Base-by-base conservation (phyloP, 768 basidiomycete species). In the Pholiota microspora region DNA sequence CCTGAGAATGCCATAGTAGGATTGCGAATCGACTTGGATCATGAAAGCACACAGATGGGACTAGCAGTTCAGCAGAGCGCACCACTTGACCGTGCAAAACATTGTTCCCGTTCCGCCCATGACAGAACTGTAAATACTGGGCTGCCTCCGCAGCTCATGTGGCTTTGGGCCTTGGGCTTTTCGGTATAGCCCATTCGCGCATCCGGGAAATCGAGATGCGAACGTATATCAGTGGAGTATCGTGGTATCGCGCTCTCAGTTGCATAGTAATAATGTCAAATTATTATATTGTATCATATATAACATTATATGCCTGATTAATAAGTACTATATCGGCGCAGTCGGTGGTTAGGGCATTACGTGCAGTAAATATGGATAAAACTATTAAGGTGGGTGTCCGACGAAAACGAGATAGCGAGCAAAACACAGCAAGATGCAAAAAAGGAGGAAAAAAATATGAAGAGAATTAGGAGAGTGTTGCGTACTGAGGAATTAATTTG, bases 101-200 rank as follows among this genome's bases (percentile, higher is more conserved):
- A 32, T 49, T 47, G 44, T 38, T 55, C 51, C 52, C 51, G 31
- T 53, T 59, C 31, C 52, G 35, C 35, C 53, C 51, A 61, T 64
- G 63, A 64, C 63, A 67, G 63, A 67, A 67, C 60, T 55, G 58
- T 64, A 67, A 60, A 56, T 56, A 45, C 59, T 54, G 56, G 53
- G 59, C 58, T 51, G 49, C 47, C 9, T 38, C 55, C 40, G 40
- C 45, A 44, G 49, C 49, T 50, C 44, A 48, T 50, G 42, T 48
- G 45, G 48, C 25, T 36, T 27, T 36, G 28, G 50, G 50, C 31
- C 32, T 31, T 50, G 42, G 38, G 31, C 13, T 21, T 21, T 38
- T 42, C 36, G 18, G 55, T 56, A 52, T 42, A 58, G 49, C 59
- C 18, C 31, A 23, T 25, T 12, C 40, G n/a, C n/a, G n/a, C n/a